A percentile compares a stretch with the other conserved stretches of the same genome.
phyloP scores from a whole-genome alignment of 805 yeast species.

The Priceomyces haplophilus region DNA sequence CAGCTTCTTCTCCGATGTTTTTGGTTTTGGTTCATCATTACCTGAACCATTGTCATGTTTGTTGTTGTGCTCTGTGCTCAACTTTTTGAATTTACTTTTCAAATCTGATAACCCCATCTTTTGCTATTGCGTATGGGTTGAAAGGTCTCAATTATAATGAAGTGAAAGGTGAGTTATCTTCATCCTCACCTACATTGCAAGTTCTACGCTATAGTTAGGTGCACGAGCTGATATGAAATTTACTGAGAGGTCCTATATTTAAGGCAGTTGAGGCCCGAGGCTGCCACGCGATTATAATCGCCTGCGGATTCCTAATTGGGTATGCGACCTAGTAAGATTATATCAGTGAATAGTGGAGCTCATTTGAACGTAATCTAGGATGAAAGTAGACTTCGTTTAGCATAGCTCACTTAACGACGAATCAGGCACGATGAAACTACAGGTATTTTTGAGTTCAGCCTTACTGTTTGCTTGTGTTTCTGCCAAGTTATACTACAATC shows the following conservation, averaged over 20 bases:
- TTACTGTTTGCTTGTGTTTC: constrained; percentile 1
- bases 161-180: too few relatives aligned
- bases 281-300: too few relatives aligned
- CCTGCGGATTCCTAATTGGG: too few relatives aligned
- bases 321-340: too few relatives aligned
- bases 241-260: not conserved
- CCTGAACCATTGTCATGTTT: not conserved
- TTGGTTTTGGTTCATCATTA: not conserved
- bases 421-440: not conserved
- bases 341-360: too few relatives aligned
- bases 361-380: too few relatives aligned
- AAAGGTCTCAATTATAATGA: too few relatives aligned
- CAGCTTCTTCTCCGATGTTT: not conserved
- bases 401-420: too few relatives aligned
- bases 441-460: not conserved
- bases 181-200: too few relatives aligned
- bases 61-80: not conserved
- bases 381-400: too few relatives aligned
- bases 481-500: constrained; percentile 6
- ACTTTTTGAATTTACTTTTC: constrained; percentile 21
- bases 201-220: not conserved
- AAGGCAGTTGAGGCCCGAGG: not conserved
- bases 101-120: constrained; percentile 27
- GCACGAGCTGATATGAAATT: not conserved
- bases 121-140: not conserved